These are phyloP conservation scores for Fusarium sublunatum DNA, from an alignment of 2,329 filamentous ascomycete species.

Conservation along the genomic window DNA sequence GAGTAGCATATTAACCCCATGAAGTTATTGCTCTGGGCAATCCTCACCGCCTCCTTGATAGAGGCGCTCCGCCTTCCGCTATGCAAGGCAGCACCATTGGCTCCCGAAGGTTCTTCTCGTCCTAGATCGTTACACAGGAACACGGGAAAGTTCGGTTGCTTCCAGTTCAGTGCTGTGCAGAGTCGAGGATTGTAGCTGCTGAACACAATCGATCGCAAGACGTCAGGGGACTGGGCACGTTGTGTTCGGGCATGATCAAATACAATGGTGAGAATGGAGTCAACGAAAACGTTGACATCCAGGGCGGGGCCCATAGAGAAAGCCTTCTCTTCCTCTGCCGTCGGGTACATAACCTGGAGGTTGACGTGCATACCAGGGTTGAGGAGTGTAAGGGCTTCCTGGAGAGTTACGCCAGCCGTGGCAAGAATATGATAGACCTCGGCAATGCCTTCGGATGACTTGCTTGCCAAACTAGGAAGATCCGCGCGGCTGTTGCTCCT, in stretches of 20 bases:
- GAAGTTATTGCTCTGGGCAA: conserved; percentile 95
- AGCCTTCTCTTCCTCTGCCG: conserved; percentile 74
- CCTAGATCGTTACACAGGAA: conserved; percentile 95
- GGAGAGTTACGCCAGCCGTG: conserved; percentile 80
- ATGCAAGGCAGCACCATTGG: conserved; percentile 55
- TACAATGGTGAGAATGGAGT: conserved; percentile 83
- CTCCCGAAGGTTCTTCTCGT: conserved; percentile 61
- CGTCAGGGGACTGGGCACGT: conserved; percentile 71
- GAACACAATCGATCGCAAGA: conserved; percentile 89
- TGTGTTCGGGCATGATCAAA: conserved; percentile 88
- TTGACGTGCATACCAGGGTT: conserved; percentile 87
- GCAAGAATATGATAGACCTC: conserved; percentile 78
- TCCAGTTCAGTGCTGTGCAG: conserved; percentile 97
- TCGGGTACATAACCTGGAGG: conserved; percentile 91
- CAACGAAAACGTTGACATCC: conserved; percentile 88
- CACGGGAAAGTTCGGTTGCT: conserved; percentile 97
- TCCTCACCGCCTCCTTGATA: conserved; percentile 93
- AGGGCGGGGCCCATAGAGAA: conserved; percentile 78
- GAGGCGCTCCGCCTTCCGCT: conserved; percentile 82
- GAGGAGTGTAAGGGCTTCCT: conserved; percentile 79
- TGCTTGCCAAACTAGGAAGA: conserved; percentile 56
- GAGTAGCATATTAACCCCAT: conserved; percentile 97
- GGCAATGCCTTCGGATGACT: conserved; percentile 66
- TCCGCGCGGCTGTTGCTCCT: conserved; percentile 57
- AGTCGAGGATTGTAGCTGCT: conserved; percentile 91